Conservation (phyloP, 2,329 filamentous ascomycete genomes). For the Coleophoma crateriformis region DNA sequence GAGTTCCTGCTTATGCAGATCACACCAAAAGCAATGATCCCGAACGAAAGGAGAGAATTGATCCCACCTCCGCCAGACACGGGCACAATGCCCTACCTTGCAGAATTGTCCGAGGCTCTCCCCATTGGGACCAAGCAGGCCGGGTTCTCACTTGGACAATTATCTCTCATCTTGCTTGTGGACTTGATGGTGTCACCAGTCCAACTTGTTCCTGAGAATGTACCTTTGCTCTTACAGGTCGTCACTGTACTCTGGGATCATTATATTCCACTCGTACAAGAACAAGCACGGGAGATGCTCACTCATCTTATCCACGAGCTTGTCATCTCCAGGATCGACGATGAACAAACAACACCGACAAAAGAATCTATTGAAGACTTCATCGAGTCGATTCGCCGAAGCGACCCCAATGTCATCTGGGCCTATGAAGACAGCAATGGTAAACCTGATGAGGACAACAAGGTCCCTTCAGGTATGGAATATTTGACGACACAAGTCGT, state of each 20-base stretch:
- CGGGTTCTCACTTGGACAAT: slow-evolving; percentile 85
- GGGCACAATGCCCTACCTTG: slow-evolving; percentile 77
- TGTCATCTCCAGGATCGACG: slow-evolving; percentile 74
- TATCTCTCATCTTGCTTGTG: slow-evolving; percentile 88
- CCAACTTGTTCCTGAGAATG: slow-evolving; percentile 69
- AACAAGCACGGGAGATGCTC: slow-evolving; percentile 95
- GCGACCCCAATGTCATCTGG: slow-evolving; percentile 85
- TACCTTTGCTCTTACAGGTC: slow-evolving; percentile 84
- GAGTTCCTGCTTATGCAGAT: slow-evolving; percentile 92
- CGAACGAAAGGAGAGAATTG: slow-evolving; percentile 71
- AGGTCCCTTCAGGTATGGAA: slow-evolving; percentile 84
- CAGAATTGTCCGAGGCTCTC: slow-evolving; percentile 72
- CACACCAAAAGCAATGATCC: slow-evolving; percentile 93
- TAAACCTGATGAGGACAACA: slow-evolving; percentile 67
- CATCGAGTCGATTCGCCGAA: slow-evolving; percentile 78
- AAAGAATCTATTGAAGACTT: slow-evolving; percentile 80
- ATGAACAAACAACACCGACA: slow-evolving; percentile 53
- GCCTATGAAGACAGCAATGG: slow-evolving; percentile 89
- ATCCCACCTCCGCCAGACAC: slow-evolving; percentile 68
- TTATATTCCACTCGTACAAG: slow-evolving; percentile 89
- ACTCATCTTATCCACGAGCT: slow-evolving; percentile 96
- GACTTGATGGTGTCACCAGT: slow-evolving; percentile 94
- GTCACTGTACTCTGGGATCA: slow-evolving; percentile 96
- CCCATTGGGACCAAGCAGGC: slow-evolving; percentile 88
- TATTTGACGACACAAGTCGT: slow-evolving; percentile 77